Percentiles rank a stretch among this genome's conserved stretches.
Evolutionary conservation across 176 grass and related monocot genomes (phyloP).

Genomic region (Metroxylon sagu): DNA sequence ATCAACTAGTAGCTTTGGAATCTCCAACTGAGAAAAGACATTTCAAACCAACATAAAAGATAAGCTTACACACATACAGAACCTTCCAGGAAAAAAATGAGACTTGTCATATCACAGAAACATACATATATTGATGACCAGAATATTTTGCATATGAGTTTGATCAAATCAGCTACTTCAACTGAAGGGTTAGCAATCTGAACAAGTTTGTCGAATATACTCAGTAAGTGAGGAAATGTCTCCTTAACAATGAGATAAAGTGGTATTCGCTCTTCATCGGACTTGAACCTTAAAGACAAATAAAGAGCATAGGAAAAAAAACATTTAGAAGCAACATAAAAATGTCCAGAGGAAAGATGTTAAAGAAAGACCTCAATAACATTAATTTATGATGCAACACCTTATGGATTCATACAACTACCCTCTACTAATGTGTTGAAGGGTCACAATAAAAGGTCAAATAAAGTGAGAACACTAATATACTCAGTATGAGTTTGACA

Average conservation of each 20-base stretch:
- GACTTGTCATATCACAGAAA: not conserved
- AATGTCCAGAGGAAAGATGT: no score
- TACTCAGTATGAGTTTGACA: no score
- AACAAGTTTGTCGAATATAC: conserved; percentile 73
- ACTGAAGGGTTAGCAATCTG: conserved; percentile 67
- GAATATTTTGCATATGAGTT: conserved; percentile 98
- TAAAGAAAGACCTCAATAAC: no score
- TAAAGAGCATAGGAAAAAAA: conserved; percentile 12
- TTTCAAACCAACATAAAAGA: not conserved
- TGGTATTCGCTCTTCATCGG: conserved; percentile 82
- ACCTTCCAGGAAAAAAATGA: no score
- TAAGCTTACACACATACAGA: no score
- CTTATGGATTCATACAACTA: no score
- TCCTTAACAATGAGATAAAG: conserved; percentile 77
- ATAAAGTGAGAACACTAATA: no score
- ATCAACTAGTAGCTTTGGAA: conserved; percentile 71
- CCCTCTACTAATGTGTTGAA: no score
- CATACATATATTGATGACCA: conserved; percentile 99
- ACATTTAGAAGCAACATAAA: no score
- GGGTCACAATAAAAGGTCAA: no score
- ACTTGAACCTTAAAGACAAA: conserved; percentile 75
- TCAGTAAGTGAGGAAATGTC: conserved; percentile 65
- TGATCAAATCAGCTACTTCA: conserved; percentile 88
- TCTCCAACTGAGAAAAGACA: conserved; percentile 56
- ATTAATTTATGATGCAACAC: no score